Conservation (phyloP, 768 basidiomycete species). For the Trametes coccinea region DNA sequence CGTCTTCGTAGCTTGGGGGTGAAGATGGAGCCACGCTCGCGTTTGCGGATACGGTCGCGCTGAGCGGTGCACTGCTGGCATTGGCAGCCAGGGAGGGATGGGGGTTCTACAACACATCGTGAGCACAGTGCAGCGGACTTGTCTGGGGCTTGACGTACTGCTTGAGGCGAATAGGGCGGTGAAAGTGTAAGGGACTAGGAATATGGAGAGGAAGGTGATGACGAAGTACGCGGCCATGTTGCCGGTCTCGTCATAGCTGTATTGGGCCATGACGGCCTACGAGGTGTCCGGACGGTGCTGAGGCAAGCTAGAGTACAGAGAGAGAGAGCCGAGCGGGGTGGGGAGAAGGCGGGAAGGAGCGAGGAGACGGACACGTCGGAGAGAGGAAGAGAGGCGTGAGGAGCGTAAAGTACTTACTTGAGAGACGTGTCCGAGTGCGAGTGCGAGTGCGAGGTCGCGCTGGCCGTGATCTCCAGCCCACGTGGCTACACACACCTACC, state of each 20-base stretch:
- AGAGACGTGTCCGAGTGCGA: background rate
- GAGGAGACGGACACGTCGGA: conserved; percentile 15
- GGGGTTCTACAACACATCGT: conserved; percentile 16
- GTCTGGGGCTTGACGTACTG: conserved; percentile 41
- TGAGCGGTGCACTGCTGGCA: conserved; percentile 64
- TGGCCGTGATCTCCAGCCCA: background rate
- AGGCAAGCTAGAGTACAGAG: conserved; percentile 19
- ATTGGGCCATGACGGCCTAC: conserved; percentile 62
- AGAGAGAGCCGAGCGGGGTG: background rate
- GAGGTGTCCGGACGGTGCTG: background rate
- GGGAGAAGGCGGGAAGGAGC: background rate
- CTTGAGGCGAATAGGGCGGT: conserved; percentile 48
- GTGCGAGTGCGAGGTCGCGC: background rate
- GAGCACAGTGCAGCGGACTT: background rate
- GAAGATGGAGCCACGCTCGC: conserved; percentile 48
- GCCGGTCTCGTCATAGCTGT: conserved; percentile 84
- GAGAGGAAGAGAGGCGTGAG: background rate
- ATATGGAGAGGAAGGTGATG: conserved; percentile 82
- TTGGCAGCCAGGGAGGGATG: conserved; percentile 47
- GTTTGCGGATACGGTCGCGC: conserved; percentile 44
- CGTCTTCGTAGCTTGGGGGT: conserved; percentile 50
- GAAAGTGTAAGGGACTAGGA: conserved; percentile 78
- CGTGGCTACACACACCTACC: background rate
- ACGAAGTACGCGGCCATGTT: conserved; percentile 90
- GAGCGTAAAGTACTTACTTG: background rate